A percentile compares a stretch with the other conserved stretches of the same genome.
Conservation (phyloP, 2,329 filamentous ascomycete genomes). For the Zymoseptoria ardabiliae region DNA sequence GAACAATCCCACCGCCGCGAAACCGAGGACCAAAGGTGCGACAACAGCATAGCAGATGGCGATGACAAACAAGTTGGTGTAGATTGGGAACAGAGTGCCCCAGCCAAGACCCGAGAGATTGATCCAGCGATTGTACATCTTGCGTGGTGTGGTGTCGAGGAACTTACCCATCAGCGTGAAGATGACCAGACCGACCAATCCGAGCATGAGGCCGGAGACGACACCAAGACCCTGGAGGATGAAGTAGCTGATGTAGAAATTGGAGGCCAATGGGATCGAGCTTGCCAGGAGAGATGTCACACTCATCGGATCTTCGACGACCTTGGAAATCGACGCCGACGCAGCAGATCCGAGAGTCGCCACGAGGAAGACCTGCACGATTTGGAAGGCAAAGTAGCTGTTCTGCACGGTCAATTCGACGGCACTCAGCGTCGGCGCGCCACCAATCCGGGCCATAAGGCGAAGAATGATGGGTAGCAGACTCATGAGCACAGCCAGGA, state of each 20-base stretch:
- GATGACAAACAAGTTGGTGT: conserved; percentile 66
- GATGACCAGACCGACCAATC: conserved; percentile 65
- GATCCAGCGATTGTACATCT: conserved; percentile 72
- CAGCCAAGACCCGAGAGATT: conserved; percentile 66
- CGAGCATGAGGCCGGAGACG: conserved; percentile 66
- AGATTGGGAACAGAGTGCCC: conserved; percentile 75
- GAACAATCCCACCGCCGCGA: conserved; percentile 69
- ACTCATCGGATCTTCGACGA: conserved; percentile 50
- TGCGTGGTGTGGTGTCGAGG: conserved; percentile 69
- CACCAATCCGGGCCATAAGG: conserved; percentile 68
- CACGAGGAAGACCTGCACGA: conserved; percentile 76
- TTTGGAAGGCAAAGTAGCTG: conserved; percentile 83
- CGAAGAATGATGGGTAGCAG: conserved; percentile 77
- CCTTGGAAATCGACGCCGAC: conserved; percentile 59
- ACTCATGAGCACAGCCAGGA: conserved; percentile 77
- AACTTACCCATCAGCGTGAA: conserved; percentile 68
- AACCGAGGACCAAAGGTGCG: conserved; percentile 74
- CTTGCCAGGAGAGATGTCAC: conserved; percentile 26
- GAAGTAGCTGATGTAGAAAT: conserved; percentile 94
- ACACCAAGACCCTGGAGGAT: conserved; percentile 82
- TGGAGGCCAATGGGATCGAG: conserved; percentile 68
- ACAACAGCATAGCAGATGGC: conserved; percentile 82
- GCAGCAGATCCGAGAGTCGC: conserved; percentile 77
- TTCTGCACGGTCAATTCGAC: conserved; percentile 88
- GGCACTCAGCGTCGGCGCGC: conserved; percentile 69